Percentiles rank a stretch among this genome's conserved stretches.
Conservation (phyloP, 2,329 filamentous ascomycete species). For the Fusarium coicis region DNA sequence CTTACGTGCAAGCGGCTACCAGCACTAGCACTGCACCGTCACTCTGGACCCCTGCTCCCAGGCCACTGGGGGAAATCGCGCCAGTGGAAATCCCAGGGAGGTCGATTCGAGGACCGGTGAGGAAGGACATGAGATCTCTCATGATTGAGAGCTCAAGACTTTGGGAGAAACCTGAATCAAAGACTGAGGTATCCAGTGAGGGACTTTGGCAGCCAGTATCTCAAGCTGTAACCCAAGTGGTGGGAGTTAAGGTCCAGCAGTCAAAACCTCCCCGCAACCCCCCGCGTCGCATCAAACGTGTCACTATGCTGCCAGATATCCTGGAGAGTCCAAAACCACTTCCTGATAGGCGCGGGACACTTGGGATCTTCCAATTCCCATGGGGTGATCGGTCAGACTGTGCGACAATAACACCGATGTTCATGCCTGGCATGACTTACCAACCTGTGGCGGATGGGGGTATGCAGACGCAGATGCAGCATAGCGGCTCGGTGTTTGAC, state of each 20-base stretch:
- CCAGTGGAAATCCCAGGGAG: constrained; percentile 14
- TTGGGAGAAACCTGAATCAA: constrained; percentile 31
- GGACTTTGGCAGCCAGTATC: constrained; percentile 37
- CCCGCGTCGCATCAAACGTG: constrained; percentile 63
- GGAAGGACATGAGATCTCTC: constrained; percentile 28
- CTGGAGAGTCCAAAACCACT: constrained; percentile 70
- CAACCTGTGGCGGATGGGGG: constrained; percentile 18
- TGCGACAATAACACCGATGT: constrained; percentile 58
- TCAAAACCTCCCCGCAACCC: constrained; percentile 64
- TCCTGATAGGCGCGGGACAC: constrained; percentile 66
- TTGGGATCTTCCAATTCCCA: constrained; percentile 74
- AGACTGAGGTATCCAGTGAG: constrained; percentile 3
- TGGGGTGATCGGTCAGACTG: constrained; percentile 73
- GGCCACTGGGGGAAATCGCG: constrained; percentile 14
- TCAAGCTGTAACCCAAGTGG: constrained; percentile 19
- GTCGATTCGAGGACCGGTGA: constrained; percentile 8
- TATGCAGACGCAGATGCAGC: constrained; percentile 46
- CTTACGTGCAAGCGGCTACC: constrained; percentile 18
- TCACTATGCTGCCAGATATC: constrained; percentile 72
- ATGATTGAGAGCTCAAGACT: constrained; percentile 37
- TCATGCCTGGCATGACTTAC: constrained; percentile 64
- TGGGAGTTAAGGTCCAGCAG: constrained; percentile 46
- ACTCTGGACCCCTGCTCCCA: constrained; percentile 39
- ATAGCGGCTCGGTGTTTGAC: constrained; percentile 58
- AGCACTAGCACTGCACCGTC: constrained; percentile 16